phyloP scores from a whole-genome alignment of 2,329 filamentous ascomycete genomes.

The Aspergillus sp. region DNA sequence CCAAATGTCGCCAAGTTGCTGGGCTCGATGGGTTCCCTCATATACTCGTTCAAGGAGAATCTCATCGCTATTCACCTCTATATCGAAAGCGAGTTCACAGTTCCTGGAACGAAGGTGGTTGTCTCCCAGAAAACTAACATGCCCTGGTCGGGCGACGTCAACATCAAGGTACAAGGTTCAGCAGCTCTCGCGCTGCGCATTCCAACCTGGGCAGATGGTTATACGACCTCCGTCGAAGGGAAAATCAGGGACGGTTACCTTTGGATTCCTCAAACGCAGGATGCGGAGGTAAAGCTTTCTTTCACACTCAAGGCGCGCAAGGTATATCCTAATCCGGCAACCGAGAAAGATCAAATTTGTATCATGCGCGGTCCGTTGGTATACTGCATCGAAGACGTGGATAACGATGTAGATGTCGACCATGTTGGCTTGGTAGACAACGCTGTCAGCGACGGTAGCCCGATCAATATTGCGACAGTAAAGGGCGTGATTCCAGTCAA shows the following conservation, averaged over 20 bases:
- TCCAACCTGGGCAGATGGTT: constrained; percentile 48
- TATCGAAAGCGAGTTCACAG: constrained; percentile 30
- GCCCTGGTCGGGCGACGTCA: constrained; percentile 57
- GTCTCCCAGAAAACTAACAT: constrained; percentile 56
- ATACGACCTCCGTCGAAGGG: constrained; percentile 7
- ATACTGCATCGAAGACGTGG: constrained; percentile 61
- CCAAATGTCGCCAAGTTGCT: constrained; percentile 59
- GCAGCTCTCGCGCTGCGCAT: constrained; percentile 45
- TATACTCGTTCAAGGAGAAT: constrained; percentile 3
- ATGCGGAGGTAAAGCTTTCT: background rate
- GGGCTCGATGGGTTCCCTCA: constrained; percentile 38
- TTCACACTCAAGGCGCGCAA: background rate
- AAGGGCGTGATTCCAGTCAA: constrained; percentile 16
- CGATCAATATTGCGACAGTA: constrained; percentile 16
- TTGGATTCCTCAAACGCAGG: constrained; percentile 38
- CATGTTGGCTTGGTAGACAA: constrained; percentile 1
- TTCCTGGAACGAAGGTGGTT: constrained; percentile 31
- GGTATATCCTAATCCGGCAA: constrained; percentile 29
- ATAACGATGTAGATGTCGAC: constrained; percentile 43
- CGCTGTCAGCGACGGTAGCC: background rate
- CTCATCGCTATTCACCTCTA: constrained; percentile 5
- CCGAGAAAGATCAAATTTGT: constrained; percentile 36
- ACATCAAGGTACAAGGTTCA: constrained; percentile 44
- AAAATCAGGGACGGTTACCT: constrained; percentile 53
- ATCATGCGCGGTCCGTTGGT: constrained; percentile 59